phyloP scores from a whole-genome alignment of 129 eudicot genomes.

The Chrysanthemum seticuspe region DNA sequence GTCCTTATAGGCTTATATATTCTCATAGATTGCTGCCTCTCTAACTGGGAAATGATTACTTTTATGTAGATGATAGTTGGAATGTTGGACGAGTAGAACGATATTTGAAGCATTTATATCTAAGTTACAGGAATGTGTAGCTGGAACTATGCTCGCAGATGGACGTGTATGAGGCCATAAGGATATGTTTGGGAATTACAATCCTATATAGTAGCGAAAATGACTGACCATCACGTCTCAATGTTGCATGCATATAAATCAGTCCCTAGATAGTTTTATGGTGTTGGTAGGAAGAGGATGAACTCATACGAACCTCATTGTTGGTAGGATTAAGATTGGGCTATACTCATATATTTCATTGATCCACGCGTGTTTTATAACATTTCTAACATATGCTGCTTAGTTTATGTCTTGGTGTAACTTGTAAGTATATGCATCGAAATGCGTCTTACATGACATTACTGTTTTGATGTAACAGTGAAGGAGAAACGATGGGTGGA shows the following conservation, averaged over 20 bases:
- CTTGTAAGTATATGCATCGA: neutral
- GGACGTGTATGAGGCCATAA: neutral
- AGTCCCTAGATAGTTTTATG: neutral
- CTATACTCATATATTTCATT: neutral
- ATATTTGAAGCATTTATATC: neutral
- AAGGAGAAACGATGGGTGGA: constrained; percentile 92
- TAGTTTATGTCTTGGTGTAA: constrained; percentile 9
- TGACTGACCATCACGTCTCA: neutral
- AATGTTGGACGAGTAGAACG: too few species aligned
- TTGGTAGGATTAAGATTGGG: neutral
- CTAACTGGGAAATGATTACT: too few species aligned
- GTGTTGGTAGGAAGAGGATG: neutral
- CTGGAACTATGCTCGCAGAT: neutral
- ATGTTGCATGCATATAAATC: neutral
- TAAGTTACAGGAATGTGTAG: neutral
- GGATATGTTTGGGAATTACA: neutral
- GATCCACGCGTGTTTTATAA: neutral
- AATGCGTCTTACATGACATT: neutral
- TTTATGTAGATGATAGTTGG: too few species aligned
- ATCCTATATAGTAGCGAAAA: neutral
- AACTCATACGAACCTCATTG: neutral
- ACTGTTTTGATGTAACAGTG: constrained; percentile 50
- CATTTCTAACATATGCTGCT: neutral
- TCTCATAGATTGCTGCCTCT: too few species aligned
- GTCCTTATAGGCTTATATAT: too few species aligned